Conservation (phyloP, 352 stramenopile genomes). For the Phytophthora pini region DNA sequence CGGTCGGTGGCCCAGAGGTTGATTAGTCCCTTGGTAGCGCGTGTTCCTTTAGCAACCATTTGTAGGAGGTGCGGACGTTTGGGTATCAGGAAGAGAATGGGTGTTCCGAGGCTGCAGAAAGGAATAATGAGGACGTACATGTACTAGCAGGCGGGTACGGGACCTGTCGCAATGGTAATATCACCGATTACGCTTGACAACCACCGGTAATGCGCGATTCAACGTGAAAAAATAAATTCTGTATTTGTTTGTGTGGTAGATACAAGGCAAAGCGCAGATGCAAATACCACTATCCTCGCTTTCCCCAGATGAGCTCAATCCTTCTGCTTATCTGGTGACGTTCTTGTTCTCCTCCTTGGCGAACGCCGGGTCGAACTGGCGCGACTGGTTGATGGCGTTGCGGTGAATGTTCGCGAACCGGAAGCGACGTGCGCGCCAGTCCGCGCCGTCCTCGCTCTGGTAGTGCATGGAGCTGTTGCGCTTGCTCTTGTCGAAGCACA, state of each 20-base stretch:
- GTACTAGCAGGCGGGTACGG: background rate
- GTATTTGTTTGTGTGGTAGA: no score
- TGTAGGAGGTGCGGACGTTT: background rate
- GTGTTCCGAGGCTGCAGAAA: background rate
- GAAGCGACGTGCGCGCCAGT: slow-evolving; percentile 55
- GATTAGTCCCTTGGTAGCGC: background rate
- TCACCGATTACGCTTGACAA: background rate
- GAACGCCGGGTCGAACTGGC: slow-evolving; percentile 58
- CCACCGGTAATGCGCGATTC: no score
- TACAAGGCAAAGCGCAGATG: no score
- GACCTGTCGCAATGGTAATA: background rate
- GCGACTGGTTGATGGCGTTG: slow-evolving; percentile 73
- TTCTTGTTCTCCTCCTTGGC: slow-evolving; percentile 60
- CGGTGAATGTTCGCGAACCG: slow-evolving; percentile 55
- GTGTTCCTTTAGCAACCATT: background rate
- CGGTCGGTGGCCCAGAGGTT: slow-evolving; percentile 50
- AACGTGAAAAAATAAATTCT: no score
- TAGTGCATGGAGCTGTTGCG: slow-evolving; percentile 46
- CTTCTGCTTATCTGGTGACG: slow-evolving; percentile 18
- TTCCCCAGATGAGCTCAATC: no score
- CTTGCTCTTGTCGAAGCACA: slow-evolving; percentile 50
- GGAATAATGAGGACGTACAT: background rate
- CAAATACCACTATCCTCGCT: no score
- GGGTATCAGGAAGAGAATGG: background rate
- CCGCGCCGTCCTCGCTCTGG: slow-evolving; percentile 33